These are phyloP conservation scores for Argentina anserina DNA, from an alignment of 306 rosid genomes.

Conservation along the genomic window DNA sequence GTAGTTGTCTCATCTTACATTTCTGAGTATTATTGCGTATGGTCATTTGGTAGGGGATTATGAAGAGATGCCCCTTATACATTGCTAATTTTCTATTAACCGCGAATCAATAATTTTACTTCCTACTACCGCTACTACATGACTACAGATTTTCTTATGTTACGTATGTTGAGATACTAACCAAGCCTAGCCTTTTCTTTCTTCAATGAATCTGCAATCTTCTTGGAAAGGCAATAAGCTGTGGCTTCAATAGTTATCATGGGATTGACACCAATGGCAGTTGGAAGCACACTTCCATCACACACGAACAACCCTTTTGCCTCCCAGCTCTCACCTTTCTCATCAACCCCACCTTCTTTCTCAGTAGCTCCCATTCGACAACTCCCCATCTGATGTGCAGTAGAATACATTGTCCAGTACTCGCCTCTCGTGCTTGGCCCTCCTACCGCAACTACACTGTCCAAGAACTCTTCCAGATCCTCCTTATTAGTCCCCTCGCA, in stretches of 20 bases:
- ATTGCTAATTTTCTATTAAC: neutral
- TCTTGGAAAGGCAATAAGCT: constrained; percentile 71
- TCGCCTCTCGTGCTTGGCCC: constrained; percentile 63
- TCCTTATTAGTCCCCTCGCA: constrained; percentile 54
- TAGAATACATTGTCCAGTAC: constrained; percentile 48
- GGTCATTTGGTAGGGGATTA: neutral
- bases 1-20: neutral
- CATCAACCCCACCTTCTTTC: constrained; percentile 73
- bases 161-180: neutral
- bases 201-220: constrained; percentile 57
- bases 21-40: neutral
- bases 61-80: neutral
- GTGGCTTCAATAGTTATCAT: constrained; percentile 89
- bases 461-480: constrained; percentile 72
- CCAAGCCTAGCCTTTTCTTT: neutral
- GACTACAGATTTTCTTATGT: neutral
- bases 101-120: neutral
- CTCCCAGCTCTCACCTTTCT: constrained; percentile 88
- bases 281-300: constrained; percentile 84
- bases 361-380: constrained; percentile 69
- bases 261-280: constrained; percentile 90
- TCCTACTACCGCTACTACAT: neutral
- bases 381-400: constrained; percentile 85
- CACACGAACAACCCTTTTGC: constrained; percentile 79
- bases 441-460: constrained; percentile 44